phyloP scores from a whole-genome alignment of 768 basidiomycete species.

The Cystobasidium tubakii region DNA sequence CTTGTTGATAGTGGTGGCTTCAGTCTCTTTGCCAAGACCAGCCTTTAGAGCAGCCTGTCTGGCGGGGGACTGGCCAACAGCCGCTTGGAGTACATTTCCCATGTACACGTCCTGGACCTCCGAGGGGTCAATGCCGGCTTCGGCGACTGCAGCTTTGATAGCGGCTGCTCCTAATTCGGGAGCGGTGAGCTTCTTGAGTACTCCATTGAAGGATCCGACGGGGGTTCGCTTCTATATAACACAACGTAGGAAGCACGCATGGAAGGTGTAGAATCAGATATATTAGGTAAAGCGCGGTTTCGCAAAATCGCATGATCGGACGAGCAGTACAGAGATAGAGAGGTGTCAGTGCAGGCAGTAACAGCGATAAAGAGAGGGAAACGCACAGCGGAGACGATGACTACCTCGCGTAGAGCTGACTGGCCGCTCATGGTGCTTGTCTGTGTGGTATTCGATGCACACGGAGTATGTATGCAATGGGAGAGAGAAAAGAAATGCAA shows the following conservation, averaged over 20 bases:
- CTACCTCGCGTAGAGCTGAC: slow-evolving; percentile 25
- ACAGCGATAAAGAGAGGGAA: not conserved
- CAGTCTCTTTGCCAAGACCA: slow-evolving; percentile 75
- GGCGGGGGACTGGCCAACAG: slow-evolving; percentile 95
- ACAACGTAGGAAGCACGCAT: too few species aligned
- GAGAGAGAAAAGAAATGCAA: not conserved
- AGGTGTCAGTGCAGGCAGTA: not conserved
- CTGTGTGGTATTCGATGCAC: not conserved
- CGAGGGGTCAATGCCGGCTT: slow-evolving; percentile 70
- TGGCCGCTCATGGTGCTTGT: not conserved
- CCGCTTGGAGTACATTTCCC: slow-evolving; percentile 95
- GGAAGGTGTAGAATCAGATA: not conserved
- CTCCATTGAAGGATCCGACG: slow-evolving; percentile 83
- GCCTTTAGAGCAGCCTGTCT: slow-evolving; percentile 88
- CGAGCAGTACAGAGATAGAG: not conserved
- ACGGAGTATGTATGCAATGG: not conserved
- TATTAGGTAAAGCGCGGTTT: not conserved
- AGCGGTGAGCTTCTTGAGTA: slow-evolving; percentile 79
- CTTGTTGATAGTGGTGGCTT: slow-evolving; percentile 99
- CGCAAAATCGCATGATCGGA: slow-evolving; percentile 4
- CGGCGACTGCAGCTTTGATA: slow-evolving; percentile 80
- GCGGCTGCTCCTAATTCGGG: slow-evolving; percentile 82
- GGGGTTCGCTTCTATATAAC: slow-evolving; percentile 63
- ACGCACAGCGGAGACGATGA: slow-evolving; percentile 32
- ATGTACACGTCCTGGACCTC: slow-evolving; percentile 92